phyloP scores from a whole-genome alignment of 495 filamentous ascomycete species.

The Corynascus novoguineensis region DNA sequence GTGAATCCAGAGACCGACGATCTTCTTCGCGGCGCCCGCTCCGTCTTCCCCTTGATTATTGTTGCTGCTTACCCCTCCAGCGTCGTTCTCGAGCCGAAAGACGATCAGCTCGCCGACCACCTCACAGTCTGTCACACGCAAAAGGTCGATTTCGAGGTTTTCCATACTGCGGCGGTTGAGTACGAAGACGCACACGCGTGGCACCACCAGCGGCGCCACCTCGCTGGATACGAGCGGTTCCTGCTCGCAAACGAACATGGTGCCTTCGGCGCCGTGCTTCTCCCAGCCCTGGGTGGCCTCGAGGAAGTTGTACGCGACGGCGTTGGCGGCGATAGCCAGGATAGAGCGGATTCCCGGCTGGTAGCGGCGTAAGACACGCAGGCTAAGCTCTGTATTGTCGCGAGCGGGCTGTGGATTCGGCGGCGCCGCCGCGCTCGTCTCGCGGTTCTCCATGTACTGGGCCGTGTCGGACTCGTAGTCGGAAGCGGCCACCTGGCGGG shows the following conservation, averaged over 20 bases:
- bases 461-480: constrained; percentile 60
- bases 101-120: constrained; percentile 38
- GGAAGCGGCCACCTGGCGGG: constrained; percentile 39
- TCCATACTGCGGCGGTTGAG: constrained; percentile 44
- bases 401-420: constrained; percentile 37
- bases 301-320: constrained; percentile 71
- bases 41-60: constrained; percentile 29
- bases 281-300: constrained; percentile 62
- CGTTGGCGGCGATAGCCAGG: constrained; percentile 69
- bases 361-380: constrained; percentile 71
- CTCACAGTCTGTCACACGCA: constrained; percentile 38
- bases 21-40: constrained; percentile 21
- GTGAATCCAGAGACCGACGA: constrained; percentile 45
- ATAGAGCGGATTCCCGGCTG: constrained; percentile 61
- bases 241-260: constrained; percentile 72
- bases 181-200: constrained; percentile 39
- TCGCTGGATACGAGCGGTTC: constrained; percentile 30
- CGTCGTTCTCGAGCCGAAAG: constrained; percentile 36
- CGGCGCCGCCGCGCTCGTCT: constrained; percentile 19
- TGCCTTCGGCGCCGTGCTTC: constrained; percentile 70
- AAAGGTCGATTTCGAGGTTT: constrained; percentile 41
- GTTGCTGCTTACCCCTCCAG: constrained; percentile 7
- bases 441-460: constrained; percentile 36
- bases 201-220: constrained; percentile 22
- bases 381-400: constrained; percentile 78